Conservation (phyloP, 805 yeast genomes). For the Candida taoyuanica region DNA sequence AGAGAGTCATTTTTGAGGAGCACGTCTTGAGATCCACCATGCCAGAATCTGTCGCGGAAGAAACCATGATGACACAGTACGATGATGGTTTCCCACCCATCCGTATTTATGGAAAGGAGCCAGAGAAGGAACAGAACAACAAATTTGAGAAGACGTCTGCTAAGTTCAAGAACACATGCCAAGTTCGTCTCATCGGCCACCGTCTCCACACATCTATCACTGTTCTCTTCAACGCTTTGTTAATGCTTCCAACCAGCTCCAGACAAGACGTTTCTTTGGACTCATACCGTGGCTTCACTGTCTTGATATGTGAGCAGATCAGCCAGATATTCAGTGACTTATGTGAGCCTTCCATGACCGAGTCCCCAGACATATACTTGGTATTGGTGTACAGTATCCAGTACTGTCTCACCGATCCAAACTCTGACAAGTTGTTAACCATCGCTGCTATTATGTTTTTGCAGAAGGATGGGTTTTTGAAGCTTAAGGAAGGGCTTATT, state of each 20-base stretch:
- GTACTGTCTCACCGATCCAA: conserved; percentile 31
- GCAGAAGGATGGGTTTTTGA: conserved; percentile 44
- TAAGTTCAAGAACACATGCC: conserved; percentile 57
- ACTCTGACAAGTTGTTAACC: conserved; percentile 31
- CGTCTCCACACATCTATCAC: conserved; percentile 44
- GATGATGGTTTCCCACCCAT: conserved; percentile 36
- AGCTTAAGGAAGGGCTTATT: conserved; percentile 27
- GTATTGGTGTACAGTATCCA: conserved; percentile 34
- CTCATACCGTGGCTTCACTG: conserved; percentile 36
- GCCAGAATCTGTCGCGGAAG: conserved; percentile 43
- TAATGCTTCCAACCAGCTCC: conserved; percentile 42
- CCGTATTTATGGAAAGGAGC: conserved; percentile 40
- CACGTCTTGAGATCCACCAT: conserved; percentile 42
- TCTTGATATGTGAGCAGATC: conserved; percentile 35
- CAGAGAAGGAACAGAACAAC: conserved; percentile 27
- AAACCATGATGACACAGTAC: conserved; percentile 33
- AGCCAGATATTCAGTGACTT: conserved; percentile 24
- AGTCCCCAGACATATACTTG: conserved; percentile 29
- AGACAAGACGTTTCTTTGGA: conserved; percentile 39
- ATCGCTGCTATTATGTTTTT: conserved; percentile 44
- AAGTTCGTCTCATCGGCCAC: conserved; percentile 47
- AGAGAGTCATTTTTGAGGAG: conserved; percentile 55
- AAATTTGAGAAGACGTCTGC: conserved; percentile 44
- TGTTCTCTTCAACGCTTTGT: conserved; percentile 38
- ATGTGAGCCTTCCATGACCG: conserved; percentile 16